Percentiles rank a stretch among this genome's conserved stretches.
These are phyloP conservation scores for Wilcoxina mikolae DNA, from an alignment of 495 filamentous ascomycete genomes.

Conservation along the genomic window DNA sequence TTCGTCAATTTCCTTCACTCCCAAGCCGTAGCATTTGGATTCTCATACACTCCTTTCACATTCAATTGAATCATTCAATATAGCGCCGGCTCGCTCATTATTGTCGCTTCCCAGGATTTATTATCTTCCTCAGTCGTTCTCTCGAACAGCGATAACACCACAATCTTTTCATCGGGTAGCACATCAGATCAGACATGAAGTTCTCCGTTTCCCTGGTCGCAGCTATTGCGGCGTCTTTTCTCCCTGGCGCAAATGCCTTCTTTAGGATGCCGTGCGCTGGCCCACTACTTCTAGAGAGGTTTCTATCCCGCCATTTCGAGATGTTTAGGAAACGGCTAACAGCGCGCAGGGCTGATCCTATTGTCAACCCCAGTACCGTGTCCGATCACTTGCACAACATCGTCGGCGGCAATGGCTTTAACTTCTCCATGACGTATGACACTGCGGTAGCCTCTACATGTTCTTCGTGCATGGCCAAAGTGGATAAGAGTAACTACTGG, in stretches of 20 bases:
- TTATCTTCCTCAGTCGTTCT: too few species aligned
- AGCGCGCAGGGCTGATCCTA: slow-evolving; percentile 46
- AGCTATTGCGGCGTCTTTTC: neutral
- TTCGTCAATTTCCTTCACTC: too few species aligned
- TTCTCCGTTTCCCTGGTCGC: neutral
- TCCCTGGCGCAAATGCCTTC: neutral
- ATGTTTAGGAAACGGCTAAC: neutral
- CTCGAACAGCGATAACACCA: too few species aligned
- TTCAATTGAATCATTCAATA: too few species aligned
- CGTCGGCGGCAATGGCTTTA: slow-evolving; percentile 56
- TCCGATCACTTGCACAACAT: slow-evolving; percentile 59
- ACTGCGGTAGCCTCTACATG: slow-evolving; percentile 46
- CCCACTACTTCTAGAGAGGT: slow-evolving; percentile 4
- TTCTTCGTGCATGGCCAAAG: slow-evolving; percentile 48
- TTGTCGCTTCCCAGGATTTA: too few species aligned
- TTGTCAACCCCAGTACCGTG: slow-evolving; percentile 44
- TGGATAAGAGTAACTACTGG: slow-evolving; percentile 70
- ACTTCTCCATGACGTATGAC: slow-evolving; percentile 45
- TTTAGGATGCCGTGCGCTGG: slow-evolving; percentile 7
- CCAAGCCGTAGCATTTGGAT: too few species aligned
- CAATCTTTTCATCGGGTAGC: too few species aligned
- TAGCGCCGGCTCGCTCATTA: too few species aligned
- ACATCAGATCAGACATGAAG: neutral
- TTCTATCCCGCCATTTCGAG: neutral
- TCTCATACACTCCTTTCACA: too few species aligned